Evolutionary conservation across 1,284 basidiomycete genomes (phyloP).

Genomic region (Cerrena zonata): DNA sequence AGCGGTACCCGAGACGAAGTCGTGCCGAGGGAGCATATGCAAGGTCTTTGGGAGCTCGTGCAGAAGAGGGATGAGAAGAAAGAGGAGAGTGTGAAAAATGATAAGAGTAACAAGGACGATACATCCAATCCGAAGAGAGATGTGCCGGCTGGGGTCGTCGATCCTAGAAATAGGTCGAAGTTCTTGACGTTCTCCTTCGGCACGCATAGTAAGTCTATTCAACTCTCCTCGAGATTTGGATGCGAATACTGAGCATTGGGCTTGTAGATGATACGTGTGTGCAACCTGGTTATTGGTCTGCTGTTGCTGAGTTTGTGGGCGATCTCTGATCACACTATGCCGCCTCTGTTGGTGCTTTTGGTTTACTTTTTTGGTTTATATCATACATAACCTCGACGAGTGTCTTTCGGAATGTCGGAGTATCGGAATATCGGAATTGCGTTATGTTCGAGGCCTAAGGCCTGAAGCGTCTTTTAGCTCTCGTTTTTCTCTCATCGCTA

Average conservation of each 20-base stretch:
- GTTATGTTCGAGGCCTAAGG: too few relatives aligned
- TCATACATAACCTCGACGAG: background rate
- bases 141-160: constrained; percentile 11
- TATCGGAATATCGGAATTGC: too few relatives aligned
- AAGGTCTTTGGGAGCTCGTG: constrained; percentile 61
- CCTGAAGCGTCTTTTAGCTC: too few relatives aligned
- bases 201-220: constrained; percentile 23
- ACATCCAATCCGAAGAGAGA: constrained; percentile 1
- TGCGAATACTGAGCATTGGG: background rate
- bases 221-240: background rate
- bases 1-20: constrained; percentile 79
- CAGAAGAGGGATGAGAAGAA: constrained; percentile 35
- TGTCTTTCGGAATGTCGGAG: background rate
- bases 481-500: too few relatives aligned
- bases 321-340: constrained; percentile 9
- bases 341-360: background rate
- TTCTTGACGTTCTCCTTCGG: constrained; percentile 26
- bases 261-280: constrained; percentile 32
- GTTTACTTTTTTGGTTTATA: constrained; percentile 1
- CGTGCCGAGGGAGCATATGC: constrained; percentile 84
- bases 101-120: background rate
- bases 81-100: background rate
- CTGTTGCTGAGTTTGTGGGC: constrained; percentile 26
- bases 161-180: constrained; percentile 14
- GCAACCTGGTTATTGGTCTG: constrained; percentile 31